Conservation (phyloP, 495 filamentous ascomycete genomes). For the Opeltia flavorubescens region DNA sequence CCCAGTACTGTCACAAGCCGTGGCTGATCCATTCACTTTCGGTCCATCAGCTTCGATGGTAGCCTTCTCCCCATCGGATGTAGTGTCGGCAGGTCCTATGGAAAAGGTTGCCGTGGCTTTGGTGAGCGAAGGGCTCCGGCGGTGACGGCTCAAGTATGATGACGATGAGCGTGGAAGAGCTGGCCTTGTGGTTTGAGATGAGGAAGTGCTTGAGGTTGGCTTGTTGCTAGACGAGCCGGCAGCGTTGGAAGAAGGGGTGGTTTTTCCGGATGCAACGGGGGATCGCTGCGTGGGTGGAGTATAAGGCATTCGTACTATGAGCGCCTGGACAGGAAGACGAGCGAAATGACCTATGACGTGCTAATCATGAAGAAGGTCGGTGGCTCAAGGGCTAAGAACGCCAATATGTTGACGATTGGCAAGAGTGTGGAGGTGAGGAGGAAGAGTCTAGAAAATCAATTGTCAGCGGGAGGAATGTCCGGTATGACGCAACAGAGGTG, state of each 20-base stretch:
- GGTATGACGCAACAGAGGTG: too few species aligned
- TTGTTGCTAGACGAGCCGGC: slow-evolving; percentile 10
- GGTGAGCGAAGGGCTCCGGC: slow-evolving; percentile 45
- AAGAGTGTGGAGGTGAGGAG: neutral
- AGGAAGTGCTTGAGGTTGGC: slow-evolving; percentile 13
- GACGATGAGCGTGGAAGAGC: slow-evolving; percentile 59
- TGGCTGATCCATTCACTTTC: slow-evolving; percentile 54
- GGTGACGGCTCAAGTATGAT: slow-evolving; percentile 60
- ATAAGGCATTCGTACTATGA: slow-evolving; percentile 56
- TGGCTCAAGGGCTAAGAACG: too few species aligned
- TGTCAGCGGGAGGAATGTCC: neutral
- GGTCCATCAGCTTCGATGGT: slow-evolving; percentile 65
- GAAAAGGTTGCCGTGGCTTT: slow-evolving; percentile 21
- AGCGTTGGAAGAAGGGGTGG: slow-evolving; percentile 13
- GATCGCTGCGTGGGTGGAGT: slow-evolving; percentile 67
- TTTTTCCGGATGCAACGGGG: slow-evolving; percentile 40
- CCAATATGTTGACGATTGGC: neutral
- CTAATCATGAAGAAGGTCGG: neutral
- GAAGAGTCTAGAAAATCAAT: neutral
- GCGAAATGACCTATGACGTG: neutral
- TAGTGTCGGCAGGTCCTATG: slow-evolving; percentile 30
- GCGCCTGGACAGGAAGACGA: slow-evolving; percentile 1
- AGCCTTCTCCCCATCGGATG: slow-evolving; percentile 28
- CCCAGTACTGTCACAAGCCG: neutral
- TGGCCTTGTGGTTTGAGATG: slow-evolving; percentile 29